Percentiles rank a stretch among this genome's conserved stretches.
phyloP scores from a whole-genome alignment of 371 early-diverging fungal genomes.

The Lichtheimia ramosa region DNA sequence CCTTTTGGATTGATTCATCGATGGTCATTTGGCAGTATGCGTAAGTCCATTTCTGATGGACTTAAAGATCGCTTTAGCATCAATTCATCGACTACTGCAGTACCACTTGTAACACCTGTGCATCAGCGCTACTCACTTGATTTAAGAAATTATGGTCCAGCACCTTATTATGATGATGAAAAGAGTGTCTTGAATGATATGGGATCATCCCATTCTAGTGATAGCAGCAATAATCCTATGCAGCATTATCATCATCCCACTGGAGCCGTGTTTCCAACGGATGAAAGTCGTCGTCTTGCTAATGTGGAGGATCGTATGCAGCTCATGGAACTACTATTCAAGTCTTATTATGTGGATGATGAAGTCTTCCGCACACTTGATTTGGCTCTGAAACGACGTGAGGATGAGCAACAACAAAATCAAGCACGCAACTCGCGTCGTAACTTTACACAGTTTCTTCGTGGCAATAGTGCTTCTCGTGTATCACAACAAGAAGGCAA shows the following conservation, averaged over 20 bases:
- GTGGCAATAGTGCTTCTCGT: too few species aligned
- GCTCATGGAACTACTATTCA: slow-evolving; percentile 31
- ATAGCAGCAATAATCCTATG: too few species aligned
- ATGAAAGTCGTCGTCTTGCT: slow-evolving; percentile 17
- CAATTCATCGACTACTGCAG: slow-evolving; percentile 12
- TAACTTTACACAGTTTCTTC: too few species aligned
- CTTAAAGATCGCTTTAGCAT: slow-evolving; percentile 21
- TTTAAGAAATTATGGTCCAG: neutral
- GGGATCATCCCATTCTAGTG: neutral
- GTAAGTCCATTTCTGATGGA: slow-evolving; percentile 18
- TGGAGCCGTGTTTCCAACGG: neutral
- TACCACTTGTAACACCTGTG: slow-evolving; percentile 36
- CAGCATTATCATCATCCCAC: neutral
- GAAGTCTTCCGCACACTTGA: slow-evolving; percentile 32
- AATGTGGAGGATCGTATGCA: slow-evolving; percentile 36
- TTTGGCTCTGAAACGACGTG: slow-evolving; percentile 12
- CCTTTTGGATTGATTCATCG: slow-evolving; percentile 43
- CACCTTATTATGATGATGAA: neutral
- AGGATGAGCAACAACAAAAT: too few species aligned
- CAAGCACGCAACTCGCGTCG: too few species aligned
- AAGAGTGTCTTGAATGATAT: slow-evolving; percentile 2
- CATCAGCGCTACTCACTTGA: slow-evolving; percentile 15
- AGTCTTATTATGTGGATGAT: slow-evolving; percentile 38
- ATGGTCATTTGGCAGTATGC: slow-evolving; percentile 31
- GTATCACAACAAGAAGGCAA: too few species aligned